Evolutionary conservation across 208 protist genomes (phyloP).

Genomic region (Herpetomonas muscarum): DNA sequence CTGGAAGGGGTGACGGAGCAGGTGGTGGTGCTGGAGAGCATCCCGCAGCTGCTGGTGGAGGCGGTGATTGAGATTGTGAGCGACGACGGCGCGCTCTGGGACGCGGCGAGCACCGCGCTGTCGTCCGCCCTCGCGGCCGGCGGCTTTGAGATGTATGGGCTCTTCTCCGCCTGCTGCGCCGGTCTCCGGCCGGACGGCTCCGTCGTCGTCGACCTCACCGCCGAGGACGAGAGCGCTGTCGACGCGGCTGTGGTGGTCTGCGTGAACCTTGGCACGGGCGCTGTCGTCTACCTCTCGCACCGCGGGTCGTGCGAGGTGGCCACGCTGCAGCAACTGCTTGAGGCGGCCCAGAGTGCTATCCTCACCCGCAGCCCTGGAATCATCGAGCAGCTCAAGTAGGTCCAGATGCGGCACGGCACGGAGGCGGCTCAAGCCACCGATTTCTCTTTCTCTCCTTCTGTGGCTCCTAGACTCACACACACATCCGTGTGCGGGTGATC

Average conservation of each 20-base stretch:
- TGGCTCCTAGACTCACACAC: neutral
- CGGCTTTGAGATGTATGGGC: constrained; percentile 66
- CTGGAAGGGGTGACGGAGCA: constrained; percentile 80
- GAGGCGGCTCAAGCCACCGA: no score
- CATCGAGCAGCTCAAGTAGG: constrained; percentile 42
- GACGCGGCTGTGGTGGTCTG: constrained; percentile 45
- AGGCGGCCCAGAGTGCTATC: constrained; percentile 38
- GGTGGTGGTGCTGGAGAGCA: constrained; percentile 59
- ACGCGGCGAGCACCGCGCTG: constrained; percentile 60
- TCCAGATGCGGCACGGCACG: no score
- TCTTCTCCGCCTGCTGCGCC: constrained; percentile 62
- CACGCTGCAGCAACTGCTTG: constrained; percentile 48
- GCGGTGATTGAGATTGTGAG: constrained; percentile 66
- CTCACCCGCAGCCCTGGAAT: constrained; percentile 38
- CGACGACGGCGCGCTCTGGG: constrained; percentile 70
- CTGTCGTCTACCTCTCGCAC: constrained; percentile 52
- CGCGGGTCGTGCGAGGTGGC: constrained; percentile 54
- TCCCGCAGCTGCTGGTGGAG: constrained; percentile 78
- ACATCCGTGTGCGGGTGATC: neutral
- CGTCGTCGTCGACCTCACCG: constrained; percentile 49
- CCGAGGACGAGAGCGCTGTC: constrained; percentile 33
- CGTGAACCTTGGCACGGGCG: constrained; percentile 36
- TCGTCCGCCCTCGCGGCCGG: constrained; percentile 58
- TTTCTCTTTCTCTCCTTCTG: neutral
- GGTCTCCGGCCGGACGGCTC: constrained; percentile 51